Evolutionary conservation across 1,284 basidiomycete species (phyloP).

Genomic region (Melampsora americana): DNA sequence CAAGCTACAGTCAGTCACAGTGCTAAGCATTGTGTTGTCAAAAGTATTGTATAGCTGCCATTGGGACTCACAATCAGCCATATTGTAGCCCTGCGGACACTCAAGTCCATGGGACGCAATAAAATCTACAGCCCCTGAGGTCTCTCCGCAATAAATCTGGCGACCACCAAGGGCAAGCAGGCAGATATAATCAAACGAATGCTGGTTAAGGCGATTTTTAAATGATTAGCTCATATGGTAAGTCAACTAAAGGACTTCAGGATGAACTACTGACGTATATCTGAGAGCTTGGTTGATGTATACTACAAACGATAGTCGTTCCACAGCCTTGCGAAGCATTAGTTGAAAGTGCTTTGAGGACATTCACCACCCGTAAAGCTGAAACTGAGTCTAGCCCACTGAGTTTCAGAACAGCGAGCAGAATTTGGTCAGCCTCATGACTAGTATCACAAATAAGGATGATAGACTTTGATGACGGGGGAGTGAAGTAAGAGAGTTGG

Average conservation of each 20-base stretch:
- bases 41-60: not conserved
- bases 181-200: constrained; percentile 74
- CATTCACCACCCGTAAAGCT: constrained; percentile 70
- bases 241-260: not conserved
- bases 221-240: not conserved
- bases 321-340: constrained; percentile 53
- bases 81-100: constrained; percentile 72
- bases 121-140: constrained; percentile 65
- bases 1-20: not conserved
- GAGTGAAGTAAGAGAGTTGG: not conserved
- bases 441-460: constrained; percentile 6
- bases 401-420: constrained; percentile 44
- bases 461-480: not conserved
- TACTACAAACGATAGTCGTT: constrained; percentile 76
- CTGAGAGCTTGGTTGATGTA: constrained; percentile 81
- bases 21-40: too few species aligned
- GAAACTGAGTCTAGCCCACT: constrained; percentile 78
- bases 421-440: constrained; percentile 15
- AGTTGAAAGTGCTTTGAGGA: constrained; percentile 68
- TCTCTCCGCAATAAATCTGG: constrained; percentile 74
- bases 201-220: constrained; percentile 51
- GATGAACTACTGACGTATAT: constrained; percentile 59
- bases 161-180: constrained; percentile 69
- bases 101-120: constrained; percentile 61
- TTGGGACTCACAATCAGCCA: constrained; percentile 67